phyloP scores from a whole-genome alignment of 2,329 filamentous ascomycete species.

The Microsporum canis region DNA sequence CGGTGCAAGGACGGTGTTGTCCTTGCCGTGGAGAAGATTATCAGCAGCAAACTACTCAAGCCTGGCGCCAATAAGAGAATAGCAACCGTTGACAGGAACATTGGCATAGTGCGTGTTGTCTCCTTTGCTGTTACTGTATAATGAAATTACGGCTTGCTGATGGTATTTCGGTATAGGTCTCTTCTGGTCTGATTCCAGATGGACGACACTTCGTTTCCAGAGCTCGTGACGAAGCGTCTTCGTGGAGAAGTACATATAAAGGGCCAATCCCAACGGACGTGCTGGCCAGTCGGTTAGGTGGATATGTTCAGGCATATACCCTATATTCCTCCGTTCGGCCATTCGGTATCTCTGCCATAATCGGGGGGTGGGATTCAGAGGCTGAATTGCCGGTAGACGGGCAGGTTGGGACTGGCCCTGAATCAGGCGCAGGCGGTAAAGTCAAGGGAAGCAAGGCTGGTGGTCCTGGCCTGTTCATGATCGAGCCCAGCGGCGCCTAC shows the following conservation, averaged over 20 bases:
- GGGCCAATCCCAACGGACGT: conserved; percentile 80
- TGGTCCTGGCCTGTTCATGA: conserved; percentile 94
- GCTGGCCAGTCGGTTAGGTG: conserved; percentile 84
- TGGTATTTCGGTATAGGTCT: conserved; percentile 50
- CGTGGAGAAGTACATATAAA: conserved; percentile 91
- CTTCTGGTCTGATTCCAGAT: conserved; percentile 87
- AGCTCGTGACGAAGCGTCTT: conserved; percentile 82
- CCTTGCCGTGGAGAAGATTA: conserved; percentile 90
- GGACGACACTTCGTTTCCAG: conserved; percentile 89
- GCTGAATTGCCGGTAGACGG: conserved; percentile 76
- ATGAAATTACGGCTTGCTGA: conserved; percentile 6
- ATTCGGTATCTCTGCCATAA: conserved; percentile 89
- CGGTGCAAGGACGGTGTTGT: conserved; percentile 95
- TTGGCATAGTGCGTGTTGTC: conserved; percentile 66
- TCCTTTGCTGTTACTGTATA: neutral
- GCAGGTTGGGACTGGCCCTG: conserved; percentile 73
- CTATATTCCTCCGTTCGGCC: conserved; percentile 94
- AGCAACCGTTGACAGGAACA: conserved; percentile 82
- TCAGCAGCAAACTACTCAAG: conserved; percentile 91
- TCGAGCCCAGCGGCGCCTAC: conserved; percentile 91
- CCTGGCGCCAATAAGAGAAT: conserved; percentile 94
- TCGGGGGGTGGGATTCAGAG: conserved; percentile 88
- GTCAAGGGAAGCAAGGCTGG: conserved; percentile 63
- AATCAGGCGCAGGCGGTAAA: conserved; percentile 73
- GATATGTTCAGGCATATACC: conserved; percentile 94